Percentiles rank a stretch among this genome's conserved stretches.
Conservation (phyloP, 345 rosid species). For the Atalantia buxifolia region DNA sequence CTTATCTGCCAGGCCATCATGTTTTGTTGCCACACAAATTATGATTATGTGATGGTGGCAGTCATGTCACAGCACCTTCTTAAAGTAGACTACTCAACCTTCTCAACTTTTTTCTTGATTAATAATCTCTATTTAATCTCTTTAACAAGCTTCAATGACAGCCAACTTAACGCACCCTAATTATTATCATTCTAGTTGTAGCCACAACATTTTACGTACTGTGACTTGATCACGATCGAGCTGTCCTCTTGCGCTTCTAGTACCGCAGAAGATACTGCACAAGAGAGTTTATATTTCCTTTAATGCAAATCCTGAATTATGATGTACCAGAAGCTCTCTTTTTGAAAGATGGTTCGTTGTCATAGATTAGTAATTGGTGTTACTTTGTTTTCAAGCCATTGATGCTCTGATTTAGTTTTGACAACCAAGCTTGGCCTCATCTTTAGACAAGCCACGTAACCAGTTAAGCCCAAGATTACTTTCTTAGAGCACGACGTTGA, state of each 20-base stretch:
- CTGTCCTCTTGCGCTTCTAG: not conserved
- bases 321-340: no score
- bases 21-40: constrained; percentile 14
- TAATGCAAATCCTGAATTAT: no score
- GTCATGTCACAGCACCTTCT: constrained; percentile 34
- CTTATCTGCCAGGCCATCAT: constrained; percentile 1
- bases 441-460: not conserved
- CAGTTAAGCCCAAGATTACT: not conserved
- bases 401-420: not conserved
- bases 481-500: not conserved
- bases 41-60: constrained; percentile 15
- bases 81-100: constrained; percentile 31
- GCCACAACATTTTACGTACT: not conserved
- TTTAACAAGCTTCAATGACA: constrained; percentile 10
- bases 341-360: not conserved
- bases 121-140: not conserved
- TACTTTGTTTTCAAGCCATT: constrained; percentile 17
- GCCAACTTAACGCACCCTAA: not conserved
- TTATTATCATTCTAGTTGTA: not conserved
- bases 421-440: not conserved
- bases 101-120: not conserved
- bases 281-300: no score
- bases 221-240: no score
- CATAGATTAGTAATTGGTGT: not conserved
- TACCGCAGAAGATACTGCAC: not conserved